Percentiles rank a stretch among this genome's conserved stretches.
Evolutionary conservation across 331 rosid genomes (phyloP).

Genomic region (Malus hybrid): DNA sequence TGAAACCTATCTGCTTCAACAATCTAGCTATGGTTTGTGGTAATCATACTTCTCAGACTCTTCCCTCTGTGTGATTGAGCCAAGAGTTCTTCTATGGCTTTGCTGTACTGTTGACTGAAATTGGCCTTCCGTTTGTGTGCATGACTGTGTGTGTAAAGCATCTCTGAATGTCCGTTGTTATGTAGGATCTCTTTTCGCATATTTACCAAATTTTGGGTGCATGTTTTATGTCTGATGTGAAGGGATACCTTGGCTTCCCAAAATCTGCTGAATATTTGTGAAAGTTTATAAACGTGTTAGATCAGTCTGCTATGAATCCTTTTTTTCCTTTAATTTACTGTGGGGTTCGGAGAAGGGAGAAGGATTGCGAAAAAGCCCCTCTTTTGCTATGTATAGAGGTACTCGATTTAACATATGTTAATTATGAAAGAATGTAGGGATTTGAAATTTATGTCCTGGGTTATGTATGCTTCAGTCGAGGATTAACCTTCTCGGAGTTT

Average conservation of each 20-base stretch:
- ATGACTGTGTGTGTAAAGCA: neutral
- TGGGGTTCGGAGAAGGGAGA: neutral
- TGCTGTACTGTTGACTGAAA: neutral
- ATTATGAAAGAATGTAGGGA: no score
- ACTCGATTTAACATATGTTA: no score
- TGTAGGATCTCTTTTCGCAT: neutral
- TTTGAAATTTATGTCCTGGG: no score
- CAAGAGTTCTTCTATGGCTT: neutral
- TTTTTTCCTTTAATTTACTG: no score
- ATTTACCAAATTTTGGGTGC: neutral
- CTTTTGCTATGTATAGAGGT: neutral
- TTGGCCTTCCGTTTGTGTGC: neutral
- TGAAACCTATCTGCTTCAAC: neutral
- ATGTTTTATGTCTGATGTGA: neutral
- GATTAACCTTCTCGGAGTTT: no score
- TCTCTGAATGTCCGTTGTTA: neutral
- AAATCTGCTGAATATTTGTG: neutral
- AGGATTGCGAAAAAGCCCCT: neutral
- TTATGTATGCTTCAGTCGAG: no score
- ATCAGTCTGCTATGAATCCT: neutral
- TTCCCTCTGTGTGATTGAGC: neutral
- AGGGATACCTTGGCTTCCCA: neutral
- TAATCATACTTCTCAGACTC: neutral
- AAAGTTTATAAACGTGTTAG: neutral
- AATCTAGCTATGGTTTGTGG: neutral